A percentile compares a stretch with the other conserved stretches of the same genome.
These are phyloP conservation scores for Blakeslea trispora DNA, from an alignment of 371 early-diverging fungal genomes.

Conservation along the genomic window DNA sequence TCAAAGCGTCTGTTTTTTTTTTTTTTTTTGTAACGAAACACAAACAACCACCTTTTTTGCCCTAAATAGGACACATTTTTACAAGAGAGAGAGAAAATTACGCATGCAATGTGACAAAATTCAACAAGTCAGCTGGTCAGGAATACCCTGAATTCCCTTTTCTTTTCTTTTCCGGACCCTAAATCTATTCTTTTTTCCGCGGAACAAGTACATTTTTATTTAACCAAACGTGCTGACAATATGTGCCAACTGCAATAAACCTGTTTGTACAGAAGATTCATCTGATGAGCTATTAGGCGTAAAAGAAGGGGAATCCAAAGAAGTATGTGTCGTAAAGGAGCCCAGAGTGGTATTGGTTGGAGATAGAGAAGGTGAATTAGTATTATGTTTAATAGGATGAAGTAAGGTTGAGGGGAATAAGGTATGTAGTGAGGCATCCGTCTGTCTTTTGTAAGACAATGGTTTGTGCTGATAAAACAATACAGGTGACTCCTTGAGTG, in stretches of 20 bases:
- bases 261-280: background rate
- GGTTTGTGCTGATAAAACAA: conserved; percentile 23
- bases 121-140: too few species aligned
- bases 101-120: too few species aligned
- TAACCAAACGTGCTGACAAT: background rate
- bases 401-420: conserved; percentile 22
- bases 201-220: background rate
- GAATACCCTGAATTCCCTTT: too few species aligned
- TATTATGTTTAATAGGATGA: conserved; percentile 12
- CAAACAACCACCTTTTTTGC: too few species aligned
- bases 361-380: background rate
- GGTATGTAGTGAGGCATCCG: conserved; percentile 2
- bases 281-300: background rate
- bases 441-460: conserved; percentile 2
- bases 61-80: too few species aligned
- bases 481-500: background rate
- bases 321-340: background rate
- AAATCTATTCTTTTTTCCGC: too few species aligned
- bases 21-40: too few species aligned
- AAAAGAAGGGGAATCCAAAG: background rate
- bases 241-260: background rate
- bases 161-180: too few species aligned
- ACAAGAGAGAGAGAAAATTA: too few species aligned
- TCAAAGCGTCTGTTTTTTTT: too few species aligned
- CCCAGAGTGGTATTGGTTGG: background rate